These are phyloP conservation scores for Prinsepia uniflora DNA, from an alignment of 306 rosid genomes.

Conservation along the genomic window DNA sequence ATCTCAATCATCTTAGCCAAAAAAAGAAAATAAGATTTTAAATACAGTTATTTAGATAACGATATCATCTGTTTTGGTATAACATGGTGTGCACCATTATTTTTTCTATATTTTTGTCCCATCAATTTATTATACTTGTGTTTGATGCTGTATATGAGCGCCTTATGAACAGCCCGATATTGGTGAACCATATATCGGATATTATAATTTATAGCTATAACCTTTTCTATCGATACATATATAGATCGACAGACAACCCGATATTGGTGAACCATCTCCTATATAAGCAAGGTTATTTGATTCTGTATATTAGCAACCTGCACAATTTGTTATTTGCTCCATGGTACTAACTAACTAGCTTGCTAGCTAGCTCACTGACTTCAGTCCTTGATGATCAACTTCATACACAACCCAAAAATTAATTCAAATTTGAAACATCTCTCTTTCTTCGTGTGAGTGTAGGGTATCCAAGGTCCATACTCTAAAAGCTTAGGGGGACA, in stretches of 20 bases:
- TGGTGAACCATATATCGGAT: too few relatives aligned
- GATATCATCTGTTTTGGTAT: too few relatives aligned
- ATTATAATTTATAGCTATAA: background rate
- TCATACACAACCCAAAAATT: slow-evolving; percentile 6
- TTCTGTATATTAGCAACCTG: background rate
- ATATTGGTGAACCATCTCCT: slow-evolving; percentile 5
- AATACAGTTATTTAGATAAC: too few relatives aligned
- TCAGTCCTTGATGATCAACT: slow-evolving; percentile 11
- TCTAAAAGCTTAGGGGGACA: slow-evolving; percentile 36
- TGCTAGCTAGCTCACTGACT: slow-evolving; percentile 11
- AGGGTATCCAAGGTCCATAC: slow-evolving; percentile 45
- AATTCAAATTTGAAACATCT: background rate
- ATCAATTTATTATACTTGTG: too few relatives aligned
- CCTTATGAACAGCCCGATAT: too few relatives aligned
- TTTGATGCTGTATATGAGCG: too few relatives aligned
- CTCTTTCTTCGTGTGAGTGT: slow-evolving; percentile 6
- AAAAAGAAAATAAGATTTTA: too few relatives aligned
- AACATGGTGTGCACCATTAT: too few relatives aligned
- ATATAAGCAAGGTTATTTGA: too few relatives aligned
- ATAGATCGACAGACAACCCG: background rate
- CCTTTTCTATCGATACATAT: background rate
- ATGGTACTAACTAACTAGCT: background rate
- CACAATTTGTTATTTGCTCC: background rate
- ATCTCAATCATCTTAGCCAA: too few relatives aligned
- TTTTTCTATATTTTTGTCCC: too few relatives aligned